Evolutionary conservation across 2,329 filamentous ascomycete species (phyloP).

Genomic region (Alternaria triticimaculans): DNA sequence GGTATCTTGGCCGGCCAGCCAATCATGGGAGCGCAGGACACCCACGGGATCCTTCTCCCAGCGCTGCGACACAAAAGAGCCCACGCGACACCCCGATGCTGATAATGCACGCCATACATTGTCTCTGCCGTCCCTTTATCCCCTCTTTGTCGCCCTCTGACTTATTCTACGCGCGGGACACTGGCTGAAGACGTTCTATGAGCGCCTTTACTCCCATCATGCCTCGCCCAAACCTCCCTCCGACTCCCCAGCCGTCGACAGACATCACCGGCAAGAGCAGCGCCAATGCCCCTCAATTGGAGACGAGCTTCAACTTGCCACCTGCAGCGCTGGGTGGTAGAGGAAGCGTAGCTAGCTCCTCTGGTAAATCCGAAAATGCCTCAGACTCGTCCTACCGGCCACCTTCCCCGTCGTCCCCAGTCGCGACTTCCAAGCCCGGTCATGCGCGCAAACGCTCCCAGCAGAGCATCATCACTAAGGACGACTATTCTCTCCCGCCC

Average conservation of each 20-base stretch:
- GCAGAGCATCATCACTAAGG: slow-evolving; percentile 57
- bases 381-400: slow-evolving; percentile 62
- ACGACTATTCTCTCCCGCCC: slow-evolving; percentile 82
- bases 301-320: slow-evolving; percentile 76
- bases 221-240: slow-evolving; percentile 71
- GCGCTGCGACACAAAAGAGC: slow-evolving; percentile 33
- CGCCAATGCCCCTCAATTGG: slow-evolving; percentile 65
- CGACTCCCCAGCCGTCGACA: slow-evolving; percentile 79
- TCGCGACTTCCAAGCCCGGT: slow-evolving; percentile 39
- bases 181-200: slow-evolving; percentile 19
- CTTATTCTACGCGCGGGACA: slow-evolving; percentile 12
- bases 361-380: slow-evolving; percentile 54
- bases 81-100: slow-evolving; percentile 37
- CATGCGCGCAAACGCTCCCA: slow-evolving; percentile 41
- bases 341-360: slow-evolving; percentile 55
- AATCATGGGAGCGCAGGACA: slow-evolving; percentile 28
- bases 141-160: slow-evolving; percentile 14
- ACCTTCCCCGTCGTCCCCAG: slow-evolving; percentile 50
- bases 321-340: slow-evolving; percentile 70
- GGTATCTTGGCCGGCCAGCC: slow-evolving; percentile 7
- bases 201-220: slow-evolving; percentile 54
- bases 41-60: slow-evolving; percentile 24
- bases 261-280: slow-evolving; percentile 78
- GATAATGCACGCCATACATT: slow-evolving; percentile 26
- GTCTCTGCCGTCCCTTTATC: slow-evolving; percentile 10